Percentiles rank a stretch among this genome's conserved stretches.
Evolutionary conservation across 2,329 filamentous ascomycete species (phyloP).

Genomic region (Clarireedia monteithiana): DNA sequence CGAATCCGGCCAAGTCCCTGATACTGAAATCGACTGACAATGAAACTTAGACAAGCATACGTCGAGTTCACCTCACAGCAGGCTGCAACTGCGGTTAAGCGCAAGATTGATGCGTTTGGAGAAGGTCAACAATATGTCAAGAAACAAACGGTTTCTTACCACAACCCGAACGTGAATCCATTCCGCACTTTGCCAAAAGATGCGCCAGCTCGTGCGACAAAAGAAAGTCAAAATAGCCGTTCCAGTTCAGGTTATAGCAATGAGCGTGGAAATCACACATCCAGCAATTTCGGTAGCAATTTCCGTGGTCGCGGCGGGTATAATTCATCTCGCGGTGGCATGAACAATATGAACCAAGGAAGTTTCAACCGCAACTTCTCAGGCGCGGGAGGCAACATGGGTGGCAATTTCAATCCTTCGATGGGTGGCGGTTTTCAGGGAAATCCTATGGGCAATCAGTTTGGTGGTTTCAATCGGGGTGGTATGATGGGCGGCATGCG

Average conservation of each 20-base stretch:
- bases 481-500: conserved; percentile 44
- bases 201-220: conserved; percentile 60
- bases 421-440: conserved; percentile 43
- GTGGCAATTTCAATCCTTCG: conserved; percentile 35
- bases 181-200: conserved; percentile 91
- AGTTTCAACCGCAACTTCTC: conserved; percentile 45
- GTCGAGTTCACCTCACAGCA: conserved; percentile 78
- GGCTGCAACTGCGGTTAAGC: conserved; percentile 79
- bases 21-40: neutral
- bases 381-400: conserved; percentile 37
- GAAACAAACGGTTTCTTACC: conserved; percentile 68
- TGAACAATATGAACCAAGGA: conserved; percentile 42
- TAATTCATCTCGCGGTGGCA: conserved; percentile 32
- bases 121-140: conserved; percentile 46
- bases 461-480: conserved; percentile 45
- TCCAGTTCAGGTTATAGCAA: conserved; percentile 42
- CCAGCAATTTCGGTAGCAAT: conserved; percentile 30
- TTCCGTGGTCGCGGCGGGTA: conserved; percentile 46
- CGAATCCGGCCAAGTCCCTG: neutral
- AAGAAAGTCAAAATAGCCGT: conserved; percentile 51
- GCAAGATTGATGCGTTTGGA: conserved; percentile 60
- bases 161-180: conserved; percentile 70
- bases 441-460: conserved; percentile 35
- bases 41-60: conserved; percentile 54
- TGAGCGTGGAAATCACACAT: conserved; percentile 31